phyloP scores from a whole-genome alignment of 1,284 basidiomycete species.

The Malassezia cuniculi region DNA sequence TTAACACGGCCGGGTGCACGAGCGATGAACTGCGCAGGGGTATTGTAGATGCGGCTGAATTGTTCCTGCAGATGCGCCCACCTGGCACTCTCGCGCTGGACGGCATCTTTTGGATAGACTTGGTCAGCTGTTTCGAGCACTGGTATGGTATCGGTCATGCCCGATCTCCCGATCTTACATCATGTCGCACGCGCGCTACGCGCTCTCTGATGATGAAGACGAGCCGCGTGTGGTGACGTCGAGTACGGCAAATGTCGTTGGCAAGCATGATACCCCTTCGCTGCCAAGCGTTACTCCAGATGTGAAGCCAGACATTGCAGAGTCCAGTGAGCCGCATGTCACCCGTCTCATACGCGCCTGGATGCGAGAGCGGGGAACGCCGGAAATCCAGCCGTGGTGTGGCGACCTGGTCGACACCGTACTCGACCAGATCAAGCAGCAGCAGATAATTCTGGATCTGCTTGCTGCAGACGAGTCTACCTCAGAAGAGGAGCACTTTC shows the following conservation, averaged over 20 bases:
- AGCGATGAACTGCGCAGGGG: slow-evolving; percentile 30
- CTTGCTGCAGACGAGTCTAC: slow-evolving; percentile 9
- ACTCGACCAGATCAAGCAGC: slow-evolving; percentile 21
- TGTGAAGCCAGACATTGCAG: not conserved
- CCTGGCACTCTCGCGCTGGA: slow-evolving; percentile 20
- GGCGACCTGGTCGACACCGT: slow-evolving; percentile 10
- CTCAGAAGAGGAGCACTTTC: slow-evolving; percentile 40
- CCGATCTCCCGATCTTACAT: not conserved
- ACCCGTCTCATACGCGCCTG: slow-evolving; percentile 11
- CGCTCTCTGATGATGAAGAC: slow-evolving; percentile 11
- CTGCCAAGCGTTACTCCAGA: too few species aligned
- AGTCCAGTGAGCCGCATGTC: slow-evolving; percentile 1
- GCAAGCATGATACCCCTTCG: too few species aligned
- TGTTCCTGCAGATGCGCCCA: slow-evolving; percentile 22
- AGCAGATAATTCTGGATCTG: slow-evolving; percentile 29
- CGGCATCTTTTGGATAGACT: slow-evolving; percentile 28
- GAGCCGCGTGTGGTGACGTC: too few species aligned
- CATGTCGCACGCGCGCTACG: slow-evolving; percentile 13
- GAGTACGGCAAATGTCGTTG: too few species aligned
- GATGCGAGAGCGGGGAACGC: slow-evolving; percentile 15
- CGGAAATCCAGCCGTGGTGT: slow-evolving; percentile 13
- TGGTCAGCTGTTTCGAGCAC: slow-evolving; percentile 20
- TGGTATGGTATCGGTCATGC: slow-evolving; percentile 21
- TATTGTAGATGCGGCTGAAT: slow-evolving; percentile 19
- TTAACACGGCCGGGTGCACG: slow-evolving; percentile 42